Evolutionary conservation across 78 protist genomes (phyloP).

Genomic region (Anaeramoeba flamelloides): DNA sequence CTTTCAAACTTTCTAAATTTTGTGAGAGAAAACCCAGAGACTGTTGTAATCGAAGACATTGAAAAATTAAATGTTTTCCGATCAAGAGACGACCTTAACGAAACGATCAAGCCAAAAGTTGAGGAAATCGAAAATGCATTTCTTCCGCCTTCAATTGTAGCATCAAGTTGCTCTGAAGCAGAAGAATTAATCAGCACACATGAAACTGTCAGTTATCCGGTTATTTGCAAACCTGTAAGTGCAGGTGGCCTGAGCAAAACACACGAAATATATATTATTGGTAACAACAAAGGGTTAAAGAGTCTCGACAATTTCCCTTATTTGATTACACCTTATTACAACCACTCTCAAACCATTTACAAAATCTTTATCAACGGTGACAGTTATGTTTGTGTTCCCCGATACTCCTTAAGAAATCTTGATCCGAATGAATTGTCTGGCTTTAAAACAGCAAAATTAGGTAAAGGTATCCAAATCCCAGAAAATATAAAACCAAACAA

Average conservation of each 20-base stretch:
- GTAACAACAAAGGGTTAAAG: background rate
- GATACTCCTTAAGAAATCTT: background rate
- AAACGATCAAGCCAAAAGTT: background rate
- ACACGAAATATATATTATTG: background rate
- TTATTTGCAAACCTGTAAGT: background rate
- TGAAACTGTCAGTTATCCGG: background rate
- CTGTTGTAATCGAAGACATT: background rate
- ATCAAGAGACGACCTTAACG: background rate
- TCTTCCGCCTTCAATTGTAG: background rate
- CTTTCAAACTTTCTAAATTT: background rate
- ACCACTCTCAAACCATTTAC: background rate
- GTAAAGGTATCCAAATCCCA: too few species aligned
- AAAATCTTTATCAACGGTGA: background rate
- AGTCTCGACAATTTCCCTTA: background rate
- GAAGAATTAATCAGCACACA: background rate
- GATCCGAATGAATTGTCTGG: background rate
- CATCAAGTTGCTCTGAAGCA: background rate
- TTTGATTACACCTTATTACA: background rate
- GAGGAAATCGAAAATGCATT: background rate
- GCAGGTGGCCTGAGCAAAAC: background rate
- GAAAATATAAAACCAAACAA: too few species aligned
- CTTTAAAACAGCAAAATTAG: too few species aligned
- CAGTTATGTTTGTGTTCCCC: background rate
- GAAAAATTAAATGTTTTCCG: background rate
- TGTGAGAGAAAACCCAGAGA: background rate